Percentiles rank a stretch among this genome's conserved stretches.
phyloP scores from a whole-genome alignment of 2,329 filamentous ascomycete species.

The Stemphylium vesicarium region DNA sequence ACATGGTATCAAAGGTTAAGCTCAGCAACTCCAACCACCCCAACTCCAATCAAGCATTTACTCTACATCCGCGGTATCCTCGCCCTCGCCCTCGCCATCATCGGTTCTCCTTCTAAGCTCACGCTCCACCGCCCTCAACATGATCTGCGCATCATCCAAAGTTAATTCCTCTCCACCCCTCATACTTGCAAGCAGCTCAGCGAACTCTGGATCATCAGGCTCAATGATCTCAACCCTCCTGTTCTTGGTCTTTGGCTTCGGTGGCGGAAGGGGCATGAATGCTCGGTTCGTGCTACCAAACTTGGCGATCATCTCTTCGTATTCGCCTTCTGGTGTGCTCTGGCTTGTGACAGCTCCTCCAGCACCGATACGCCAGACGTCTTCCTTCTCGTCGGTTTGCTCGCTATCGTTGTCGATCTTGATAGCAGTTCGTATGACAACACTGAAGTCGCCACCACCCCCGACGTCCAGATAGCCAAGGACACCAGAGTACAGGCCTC shows the following conservation, averaged over 20 bases:
- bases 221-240: constrained; percentile 27
- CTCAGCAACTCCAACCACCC: constrained; percentile 7
- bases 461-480: constrained; percentile 88
- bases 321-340: constrained; percentile 80
- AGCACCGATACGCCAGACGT: constrained; percentile 83
- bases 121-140: constrained; percentile 23
- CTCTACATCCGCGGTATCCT: constrained; percentile 7
- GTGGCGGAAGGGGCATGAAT: constrained; percentile 30
- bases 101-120: constrained; percentile 18
- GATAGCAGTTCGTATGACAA: constrained; percentile 85
- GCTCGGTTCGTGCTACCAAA: constrained; percentile 43
- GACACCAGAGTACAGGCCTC: constrained; percentile 86
- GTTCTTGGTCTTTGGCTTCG: constrained; percentile 14
- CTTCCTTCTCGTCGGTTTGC: constrained; percentile 39
- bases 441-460: constrained; percentile 87
- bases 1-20: constrained; percentile 25
- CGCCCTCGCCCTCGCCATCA: constrained; percentile 3
- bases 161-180: constrained; percentile 22
- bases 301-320: constrained; percentile 78
- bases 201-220: constrained; percentile 27
- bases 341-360: constrained; percentile 89
- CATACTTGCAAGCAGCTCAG: constrained; percentile 25
- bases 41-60: constrained; percentile 5
- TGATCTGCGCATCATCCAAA: constrained; percentile 26
- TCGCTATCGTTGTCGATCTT: constrained; percentile 37